A percentile compares a stretch with the other conserved stretches of the same genome.
These are phyloP conservation scores for Eremochloa ophiuroides DNA, from an alignment of 176 grass and related monocot species.

Conservation along the genomic window DNA sequence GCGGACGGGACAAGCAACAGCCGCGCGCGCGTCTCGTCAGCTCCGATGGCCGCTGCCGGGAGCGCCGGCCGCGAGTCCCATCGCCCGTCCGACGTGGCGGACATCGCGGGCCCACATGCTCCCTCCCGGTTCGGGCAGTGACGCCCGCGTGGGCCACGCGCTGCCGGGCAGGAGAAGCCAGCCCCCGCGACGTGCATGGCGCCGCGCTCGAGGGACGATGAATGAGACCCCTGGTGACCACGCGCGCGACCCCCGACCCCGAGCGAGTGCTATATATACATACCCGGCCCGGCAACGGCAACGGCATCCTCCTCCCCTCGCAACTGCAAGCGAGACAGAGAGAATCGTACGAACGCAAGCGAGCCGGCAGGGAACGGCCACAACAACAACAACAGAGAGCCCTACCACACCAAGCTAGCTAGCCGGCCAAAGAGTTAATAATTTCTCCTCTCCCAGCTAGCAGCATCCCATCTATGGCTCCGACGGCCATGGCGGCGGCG, in stretches of 20 bases:
- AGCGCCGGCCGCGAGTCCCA: constrained; percentile 29
- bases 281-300: constrained; percentile 8
- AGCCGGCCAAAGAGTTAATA: background rate
- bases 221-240: background rate
- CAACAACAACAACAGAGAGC: background rate
- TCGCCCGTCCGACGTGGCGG: constrained; percentile 46
- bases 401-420: background rate
- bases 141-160: constrained; percentile 54
- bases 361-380: constrained; percentile 12
- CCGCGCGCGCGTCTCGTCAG: constrained; percentile 25
- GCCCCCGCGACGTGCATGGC: constrained; percentile 59
- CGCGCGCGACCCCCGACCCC: background rate
- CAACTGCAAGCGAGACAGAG: background rate
- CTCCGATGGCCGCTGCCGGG: constrained; percentile 26
- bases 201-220: background rate
- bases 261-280: constrained; percentile 31
- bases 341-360: constrained; percentile 13
- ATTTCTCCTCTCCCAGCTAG: no score
- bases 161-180: constrained; percentile 25
- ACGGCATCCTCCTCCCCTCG: background rate
- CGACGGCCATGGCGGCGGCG: background rate
- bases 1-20: background rate
- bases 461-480: constrained; percentile 35
- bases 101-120: constrained; percentile 53
- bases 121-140: constrained; percentile 13